Evolutionary conservation across 1,139 yeast genomes (phyloP), one percentile per base, ranked within the genome.

Genomic region (Lodderomyces parapsilosis): DNA sequence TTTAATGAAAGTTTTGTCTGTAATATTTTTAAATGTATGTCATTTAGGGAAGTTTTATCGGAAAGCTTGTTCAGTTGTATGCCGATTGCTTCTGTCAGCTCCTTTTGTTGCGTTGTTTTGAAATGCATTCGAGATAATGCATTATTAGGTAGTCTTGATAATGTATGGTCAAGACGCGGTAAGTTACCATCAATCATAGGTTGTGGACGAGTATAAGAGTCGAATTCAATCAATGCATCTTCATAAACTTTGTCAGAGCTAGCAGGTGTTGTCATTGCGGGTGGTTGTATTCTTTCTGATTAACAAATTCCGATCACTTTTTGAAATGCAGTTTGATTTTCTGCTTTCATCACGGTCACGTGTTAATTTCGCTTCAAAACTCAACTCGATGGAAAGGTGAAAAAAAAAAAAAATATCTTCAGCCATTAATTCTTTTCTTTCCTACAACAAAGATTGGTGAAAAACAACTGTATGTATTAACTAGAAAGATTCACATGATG

Each of bases 1-100:
- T 46, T 43, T 19, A 48, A 38, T 2, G 52, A 34, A 17, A 50
- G 43, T 40, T 45, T 48, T 1, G 52, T 47, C 36, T 50, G 53
- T 13, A 47, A 35, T 10, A 50, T 42, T 22, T 39, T 41, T 25
- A 49, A 49, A 14, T 41, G 40, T 6, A 48, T 49, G 32, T 50
- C 51, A 18, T 43, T 40, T 17, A 50, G 28, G 25, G 42, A 36
- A 6, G 47, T 25, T 9, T 43, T 25, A 17, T 44, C 25, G 2
- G 42, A 37, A 18, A n/a, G 32, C n/a, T 14, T 36, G 10, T 23
- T 35, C 10, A 31, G 20, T 17, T 23, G 42, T n/a, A 18, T 14
- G 9, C 24, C 23, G 31, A 20, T n/a, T 30, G 10, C 10, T n/a
- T 36, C 33, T 8, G 31, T 11, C 25, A 32, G 38, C 25, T n/a